phyloP scores from a whole-genome alignment of 1,284 basidiomycete genomes.

The Trichosporon sp. region DNA sequence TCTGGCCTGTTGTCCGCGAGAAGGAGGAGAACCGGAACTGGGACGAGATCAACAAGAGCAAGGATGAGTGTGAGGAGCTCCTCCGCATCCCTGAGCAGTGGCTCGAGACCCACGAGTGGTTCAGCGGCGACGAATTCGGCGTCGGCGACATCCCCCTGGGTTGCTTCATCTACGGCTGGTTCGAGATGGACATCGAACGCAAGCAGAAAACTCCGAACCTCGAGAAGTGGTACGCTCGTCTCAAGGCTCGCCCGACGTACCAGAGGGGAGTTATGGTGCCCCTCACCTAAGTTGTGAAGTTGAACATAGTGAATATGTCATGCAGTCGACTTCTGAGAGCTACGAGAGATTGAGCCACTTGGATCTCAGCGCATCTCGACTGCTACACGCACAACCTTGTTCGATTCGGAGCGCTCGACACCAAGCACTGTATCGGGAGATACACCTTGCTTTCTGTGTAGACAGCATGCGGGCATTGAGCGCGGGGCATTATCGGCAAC shows the following conservation, averaged over 20 bases:
- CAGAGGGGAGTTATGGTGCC: slow-evolving; percentile 9
- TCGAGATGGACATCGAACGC: slow-evolving; percentile 12
- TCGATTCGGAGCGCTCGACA: too few species aligned
- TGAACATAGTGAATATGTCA: too few species aligned
- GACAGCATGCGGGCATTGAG: neutral
- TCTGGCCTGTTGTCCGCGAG: slow-evolving; percentile 13
- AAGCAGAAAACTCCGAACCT: slow-evolving; percentile 1
- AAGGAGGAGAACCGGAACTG: slow-evolving; percentile 8
- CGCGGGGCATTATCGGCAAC: neutral
- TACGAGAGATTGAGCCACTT: too few species aligned
- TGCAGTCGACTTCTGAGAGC: too few species aligned
- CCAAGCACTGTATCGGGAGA: too few species aligned
- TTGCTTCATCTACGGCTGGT: slow-evolving; percentile 9
- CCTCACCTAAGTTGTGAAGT: neutral
- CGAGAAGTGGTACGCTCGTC: slow-evolving; percentile 9
- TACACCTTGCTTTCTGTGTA: too few species aligned
- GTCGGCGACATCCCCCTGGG: slow-evolving; percentile 16
- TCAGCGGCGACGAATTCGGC: slow-evolving; percentile 10
- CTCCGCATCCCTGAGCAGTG: slow-evolving; percentile 7
- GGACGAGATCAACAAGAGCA: neutral
- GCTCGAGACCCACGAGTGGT: slow-evolving; percentile 9
- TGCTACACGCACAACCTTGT: too few species aligned
- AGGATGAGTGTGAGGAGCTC: neutral
- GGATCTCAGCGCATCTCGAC: too few species aligned
- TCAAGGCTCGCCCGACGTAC: slow-evolving; percentile 12